These are phyloP conservation scores for Torulaspora gathmanii DNA, from an alignment of 805 yeast species.

Conservation along the genomic window DNA sequence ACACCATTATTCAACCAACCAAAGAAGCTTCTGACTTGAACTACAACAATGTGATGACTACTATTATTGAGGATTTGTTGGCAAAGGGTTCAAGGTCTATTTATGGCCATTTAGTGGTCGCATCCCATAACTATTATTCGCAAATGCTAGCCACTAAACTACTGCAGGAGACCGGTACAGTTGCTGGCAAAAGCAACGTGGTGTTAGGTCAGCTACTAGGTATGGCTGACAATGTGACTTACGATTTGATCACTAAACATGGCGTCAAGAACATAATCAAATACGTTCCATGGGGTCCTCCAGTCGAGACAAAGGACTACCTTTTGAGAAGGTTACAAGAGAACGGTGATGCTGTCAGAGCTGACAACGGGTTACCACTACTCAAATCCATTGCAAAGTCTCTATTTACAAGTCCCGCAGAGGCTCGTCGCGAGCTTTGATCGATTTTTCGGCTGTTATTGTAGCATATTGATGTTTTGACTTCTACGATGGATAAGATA, in stretches of 20 bases:
- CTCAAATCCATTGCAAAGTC: conserved; percentile 49
- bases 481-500: neutral
- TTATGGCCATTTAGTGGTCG: conserved; percentile 79
- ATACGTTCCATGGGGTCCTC: conserved; percentile 98
- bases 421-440: neutral
- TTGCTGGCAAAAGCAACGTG: conserved; percentile 63
- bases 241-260: conserved; percentile 61
- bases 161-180: conserved; percentile 38
- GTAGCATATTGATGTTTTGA: neutral
- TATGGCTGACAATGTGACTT: conserved; percentile 88
- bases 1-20: conserved; percentile 60
- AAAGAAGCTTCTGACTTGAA: conserved; percentile 76
- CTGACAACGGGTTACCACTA: conserved; percentile 74
- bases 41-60: conserved; percentile 65
- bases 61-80: conserved; percentile 56
- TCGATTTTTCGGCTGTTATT: neutral
- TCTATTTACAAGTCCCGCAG: conserved; percentile 16
- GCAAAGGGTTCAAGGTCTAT: conserved; percentile 42
- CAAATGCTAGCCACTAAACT: conserved; percentile 63
- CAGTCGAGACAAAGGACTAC: conserved; percentile 86
- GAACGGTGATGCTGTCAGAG: conserved; percentile 90
- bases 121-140: conserved; percentile 84
- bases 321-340: conserved; percentile 86
- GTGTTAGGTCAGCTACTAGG: conserved; percentile 89
- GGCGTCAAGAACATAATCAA: conserved; percentile 74